Base-by-base conservation (phyloP, 2,329 filamentous ascomycete species). In the Aspergillus terreus region DNA sequence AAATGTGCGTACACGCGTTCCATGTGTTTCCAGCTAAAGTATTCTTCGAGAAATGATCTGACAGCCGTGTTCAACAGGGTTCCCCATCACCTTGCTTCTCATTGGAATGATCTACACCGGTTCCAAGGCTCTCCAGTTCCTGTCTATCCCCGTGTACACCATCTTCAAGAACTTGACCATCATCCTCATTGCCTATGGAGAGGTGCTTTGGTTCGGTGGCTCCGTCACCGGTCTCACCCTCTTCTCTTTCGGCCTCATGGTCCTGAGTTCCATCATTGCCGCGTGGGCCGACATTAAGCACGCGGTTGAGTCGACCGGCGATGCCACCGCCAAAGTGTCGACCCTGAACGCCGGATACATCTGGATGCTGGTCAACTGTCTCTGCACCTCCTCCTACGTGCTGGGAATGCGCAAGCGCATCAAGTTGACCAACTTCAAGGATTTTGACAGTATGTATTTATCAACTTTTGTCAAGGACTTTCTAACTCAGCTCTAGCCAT, bases 111-210 rank as follows among this genome's bases (percentile, higher is more conserved):
- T 99, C 74, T 99, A 97, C 76, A 97, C 94, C 50, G 86, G 90
- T 66, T 94, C 90, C 66, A 96, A 96, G 78, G 91, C 94, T 17
- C 84, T 99, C 43, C 91, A 96, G 75, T 97, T 86, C 75, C 87
- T 99, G 55, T 96, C 92, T 30, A 95, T 99, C 50, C 94, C 94
- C 21, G 94, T 99, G 23, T 99, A 99, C 77, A 99, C 94, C 50
- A 99, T 99, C 71, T 99, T 99, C 82, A 99, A 99, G 82, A 99
- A 99, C 77, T 75, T 99, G 78, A 97, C 94, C 55, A 99, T 95
- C 72, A 97, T 99, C 65, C 85, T 97, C 59, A 99, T 97, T 66
- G 94, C 94, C 50, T 99, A 99, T 63, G 94, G 94, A 62, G 94
- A 99, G 76, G 92, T 99, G 27, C 82, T 99, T 48, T 97, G 92